Conservation (phyloP, 805 yeast genomes). For the Kregervanrija fluxuum region DNA sequence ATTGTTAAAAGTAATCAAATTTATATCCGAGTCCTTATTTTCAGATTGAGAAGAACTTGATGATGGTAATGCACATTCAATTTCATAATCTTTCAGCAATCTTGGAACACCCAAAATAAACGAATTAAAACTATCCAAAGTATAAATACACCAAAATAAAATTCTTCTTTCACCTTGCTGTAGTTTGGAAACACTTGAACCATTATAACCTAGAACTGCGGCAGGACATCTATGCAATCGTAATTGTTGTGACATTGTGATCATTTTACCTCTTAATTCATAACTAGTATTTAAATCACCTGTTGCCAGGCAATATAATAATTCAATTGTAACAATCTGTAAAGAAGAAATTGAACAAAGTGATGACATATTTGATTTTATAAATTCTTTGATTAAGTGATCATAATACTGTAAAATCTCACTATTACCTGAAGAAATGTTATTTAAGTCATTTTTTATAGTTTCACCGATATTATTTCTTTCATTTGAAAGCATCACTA, state of each 20-base stretch:
- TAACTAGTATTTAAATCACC: constrained; percentile 73
- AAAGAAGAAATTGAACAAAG: constrained; percentile 60
- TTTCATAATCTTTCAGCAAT: constrained; percentile 68
- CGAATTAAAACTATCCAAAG: constrained; percentile 68
- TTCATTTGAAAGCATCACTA: constrained; percentile 40
- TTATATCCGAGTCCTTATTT: constrained; percentile 39
- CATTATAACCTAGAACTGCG: constrained; percentile 63
- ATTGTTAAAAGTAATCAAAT: constrained; percentile 47
- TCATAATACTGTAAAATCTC: constrained; percentile 47
- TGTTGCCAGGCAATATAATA: constrained; percentile 61
- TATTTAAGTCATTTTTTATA: constrained; percentile 2
- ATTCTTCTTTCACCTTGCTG: constrained; percentile 81
- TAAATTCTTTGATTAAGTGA: constrained; percentile 52
- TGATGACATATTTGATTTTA: constrained; percentile 52
- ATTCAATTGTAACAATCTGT: constrained; percentile 61
- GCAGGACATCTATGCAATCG: constrained; percentile 84
- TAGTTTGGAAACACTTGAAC: constrained; percentile 54
- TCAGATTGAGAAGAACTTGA: constrained; percentile 25
- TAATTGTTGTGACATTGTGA: constrained; percentile 79
- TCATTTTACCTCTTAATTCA: constrained; percentile 65
- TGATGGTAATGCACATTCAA: constrained; percentile 81
- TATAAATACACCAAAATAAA: constrained; percentile 77
- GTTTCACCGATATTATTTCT: constrained; percentile 16
- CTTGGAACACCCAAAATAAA: constrained; percentile 79
- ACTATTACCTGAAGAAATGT: constrained; percentile 16